Conservation (phyloP, 805 yeast genomes). For the Myxozyma monticola region DNA sequence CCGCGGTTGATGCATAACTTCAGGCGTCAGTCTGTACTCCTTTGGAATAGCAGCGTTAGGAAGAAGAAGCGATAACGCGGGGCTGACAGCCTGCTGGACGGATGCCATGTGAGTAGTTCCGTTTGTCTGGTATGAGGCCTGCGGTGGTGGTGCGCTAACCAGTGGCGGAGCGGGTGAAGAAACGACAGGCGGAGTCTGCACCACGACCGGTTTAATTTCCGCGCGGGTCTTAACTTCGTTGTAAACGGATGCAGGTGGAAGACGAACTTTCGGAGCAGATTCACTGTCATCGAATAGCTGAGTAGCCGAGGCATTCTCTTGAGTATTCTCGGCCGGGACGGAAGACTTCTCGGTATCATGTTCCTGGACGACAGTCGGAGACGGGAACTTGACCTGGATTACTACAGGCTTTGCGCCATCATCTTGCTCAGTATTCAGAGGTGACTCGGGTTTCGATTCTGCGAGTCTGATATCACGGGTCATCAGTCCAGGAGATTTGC, state of each 20-base stretch:
- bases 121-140: neutral
- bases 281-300: too few species aligned
- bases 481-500: too few species aligned
- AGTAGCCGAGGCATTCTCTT: too few species aligned
- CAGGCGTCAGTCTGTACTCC: constrained; percentile 23
- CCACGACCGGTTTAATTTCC: neutral
- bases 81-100: too few species aligned
- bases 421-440: too few species aligned
- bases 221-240: too few species aligned
- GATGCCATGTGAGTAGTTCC: too few species aligned
- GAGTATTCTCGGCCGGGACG: too few species aligned
- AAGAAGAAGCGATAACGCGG: too few species aligned
- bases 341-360: too few species aligned
- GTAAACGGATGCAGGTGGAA: neutral
- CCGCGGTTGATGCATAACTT: constrained; percentile 29
- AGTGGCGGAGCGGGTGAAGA: constrained; percentile 8
- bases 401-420: neutral
- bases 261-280: neutral
- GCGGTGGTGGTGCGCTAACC: neutral
- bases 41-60: constrained; percentile 1
- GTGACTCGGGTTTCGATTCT: neutral
- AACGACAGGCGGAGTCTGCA: constrained; percentile 3
- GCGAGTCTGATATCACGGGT: constrained; percentile 1
- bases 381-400: constrained; percentile 3
- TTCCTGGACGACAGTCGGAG: too few species aligned